phyloP scores from a whole-genome alignment of 163 green algal genomes.

The Dunaliella salina region DNA sequence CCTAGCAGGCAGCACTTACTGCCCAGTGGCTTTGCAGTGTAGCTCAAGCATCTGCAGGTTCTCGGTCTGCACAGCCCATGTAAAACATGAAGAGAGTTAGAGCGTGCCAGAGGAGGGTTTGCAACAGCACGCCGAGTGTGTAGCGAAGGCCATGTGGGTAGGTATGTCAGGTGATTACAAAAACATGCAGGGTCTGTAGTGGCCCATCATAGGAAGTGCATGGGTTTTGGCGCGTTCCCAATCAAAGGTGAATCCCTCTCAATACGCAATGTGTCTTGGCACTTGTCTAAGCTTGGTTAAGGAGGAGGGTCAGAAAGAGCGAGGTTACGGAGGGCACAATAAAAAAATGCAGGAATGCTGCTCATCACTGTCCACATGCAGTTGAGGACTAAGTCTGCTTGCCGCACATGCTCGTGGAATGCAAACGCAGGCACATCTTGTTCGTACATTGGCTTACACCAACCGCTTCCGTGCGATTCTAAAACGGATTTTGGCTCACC shows the following conservation, averaged over 20 bases:
- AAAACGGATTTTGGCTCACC: neutral
- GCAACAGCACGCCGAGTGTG: neutral
- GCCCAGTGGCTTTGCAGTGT: neutral
- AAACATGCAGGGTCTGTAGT: neutral
- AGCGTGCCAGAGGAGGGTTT: neutral
- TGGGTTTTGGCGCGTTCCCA: no score
- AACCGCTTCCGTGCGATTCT: neutral
- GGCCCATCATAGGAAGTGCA: neutral
- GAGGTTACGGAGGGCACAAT: no score
- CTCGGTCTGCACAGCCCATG: neutral
- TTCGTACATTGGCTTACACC: neutral
- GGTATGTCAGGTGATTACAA: neutral
- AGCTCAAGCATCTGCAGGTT: neutral
- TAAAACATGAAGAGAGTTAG: neutral
- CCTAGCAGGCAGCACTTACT: no score
- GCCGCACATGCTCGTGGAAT: neutral
- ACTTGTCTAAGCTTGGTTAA: no score
- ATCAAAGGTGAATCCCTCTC: no score
- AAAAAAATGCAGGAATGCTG: no score
- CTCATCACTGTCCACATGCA: no score
- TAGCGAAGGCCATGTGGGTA: neutral
- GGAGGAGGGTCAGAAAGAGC: no score
- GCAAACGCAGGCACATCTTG: neutral
- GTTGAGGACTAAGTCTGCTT: neutral
- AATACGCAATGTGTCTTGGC: no score